Base-by-base conservation (phyloP, 2,329 filamentous ascomycete genomes). In the Fusarium chuoi region DNA sequence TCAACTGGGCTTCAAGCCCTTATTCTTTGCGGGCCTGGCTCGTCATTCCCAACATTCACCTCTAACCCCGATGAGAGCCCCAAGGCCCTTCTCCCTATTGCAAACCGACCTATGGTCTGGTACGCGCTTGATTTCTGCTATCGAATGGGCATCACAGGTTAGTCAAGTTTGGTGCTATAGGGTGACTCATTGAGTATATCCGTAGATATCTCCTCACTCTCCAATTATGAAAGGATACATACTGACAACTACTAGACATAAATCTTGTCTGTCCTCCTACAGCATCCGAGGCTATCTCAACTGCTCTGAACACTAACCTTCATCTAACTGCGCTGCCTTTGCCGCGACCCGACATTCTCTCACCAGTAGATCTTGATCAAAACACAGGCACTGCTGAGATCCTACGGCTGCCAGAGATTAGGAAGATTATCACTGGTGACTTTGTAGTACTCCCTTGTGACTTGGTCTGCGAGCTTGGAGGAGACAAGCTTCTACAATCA, bases 381-480 rank as follows among this genome's bases (percentile, higher is more conserved):
- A 96, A 94, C 68, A 97, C 93, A 0, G 95, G 95, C 58, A 98
- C 96, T 12, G 95, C 94, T 13, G 93, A 98, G 78, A 91, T 98
- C 26, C 89, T 99, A 59, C 90, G 95, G 15, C 87, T 98, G 14
- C 92, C 94, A 2, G 93, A 98, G 80, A 90, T 98, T 49, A 91
- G 93, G 79, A 86, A 87, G n/a, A 87, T 91, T 13, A 90, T 99
- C 77, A 94, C 90, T 61, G 90, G 91, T 18, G 94, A 99, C 83
- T 98, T 99, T 79, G 85, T 98, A 33, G 90, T 98, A 7, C 86
- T 99, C 8, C 96, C 96, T 1, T 99, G 96, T 82, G 96, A 99
- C 81, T 86, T 99, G 12, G 91, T 99, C 44, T 98, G 95, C 81
- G 95, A 98, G 79, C 85, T 98, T 22, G 92, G 93, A 6, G 95